phyloP scores from a whole-genome alignment of 257 asterid species.

The Solanum pinnatisectum region DNA sequence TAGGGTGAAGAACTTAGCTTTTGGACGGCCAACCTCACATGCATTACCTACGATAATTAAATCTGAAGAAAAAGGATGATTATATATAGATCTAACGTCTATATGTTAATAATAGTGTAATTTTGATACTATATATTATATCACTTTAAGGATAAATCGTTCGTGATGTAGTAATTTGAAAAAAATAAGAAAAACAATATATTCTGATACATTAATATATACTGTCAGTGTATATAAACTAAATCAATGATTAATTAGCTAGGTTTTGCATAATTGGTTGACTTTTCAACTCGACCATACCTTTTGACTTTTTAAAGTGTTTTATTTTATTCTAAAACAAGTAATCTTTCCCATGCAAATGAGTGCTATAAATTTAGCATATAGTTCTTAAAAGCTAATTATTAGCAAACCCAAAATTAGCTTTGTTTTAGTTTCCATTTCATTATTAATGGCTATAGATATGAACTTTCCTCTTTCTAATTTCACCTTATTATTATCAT shows the following conservation, averaged over 20 bases:
- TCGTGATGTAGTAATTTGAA: neutral
- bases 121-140: neutral
- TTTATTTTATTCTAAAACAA: neutral
- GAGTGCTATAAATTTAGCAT: constrained; percentile 6
- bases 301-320: constrained; percentile 4
- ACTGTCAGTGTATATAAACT: neutral
- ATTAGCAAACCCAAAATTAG: neutral
- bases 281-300: neutral
- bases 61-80: neutral
- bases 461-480: constrained; percentile 11
- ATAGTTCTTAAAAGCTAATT: neutral
- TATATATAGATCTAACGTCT: neutral
- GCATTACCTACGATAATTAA: constrained; percentile 20
- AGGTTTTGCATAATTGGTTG: neutral
- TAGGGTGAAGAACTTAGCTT: constrained; percentile 1
- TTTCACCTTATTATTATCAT: constrained; percentile 1
- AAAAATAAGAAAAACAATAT: neutral
- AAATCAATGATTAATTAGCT: neutral
- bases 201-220: neutral
- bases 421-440: neutral
- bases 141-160: neutral
- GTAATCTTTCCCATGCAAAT: constrained; percentile 17
- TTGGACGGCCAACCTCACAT: constrained; percentile 25
- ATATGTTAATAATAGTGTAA: neutral
- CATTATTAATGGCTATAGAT: constrained; percentile 22